Conservation (phyloP, 2,329 filamentous ascomycete species). For the Fusarium sp. region DNA sequence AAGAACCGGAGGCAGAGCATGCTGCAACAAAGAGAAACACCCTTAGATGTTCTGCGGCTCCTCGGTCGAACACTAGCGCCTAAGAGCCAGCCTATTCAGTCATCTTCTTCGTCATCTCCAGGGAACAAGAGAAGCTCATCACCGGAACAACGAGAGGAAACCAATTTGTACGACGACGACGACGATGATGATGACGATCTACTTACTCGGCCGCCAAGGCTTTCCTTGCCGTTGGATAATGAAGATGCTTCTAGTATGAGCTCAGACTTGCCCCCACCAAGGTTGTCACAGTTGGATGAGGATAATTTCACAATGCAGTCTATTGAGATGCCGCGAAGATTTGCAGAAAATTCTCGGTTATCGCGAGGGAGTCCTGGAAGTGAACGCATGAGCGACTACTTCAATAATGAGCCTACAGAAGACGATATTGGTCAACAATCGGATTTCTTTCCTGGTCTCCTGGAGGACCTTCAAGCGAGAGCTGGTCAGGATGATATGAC, state of each 20-base stretch:
- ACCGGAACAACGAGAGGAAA: conserved; percentile 52
- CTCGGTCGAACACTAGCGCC: conserved; percentile 67
- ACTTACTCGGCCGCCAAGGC: conserved; percentile 56
- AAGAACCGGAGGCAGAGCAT: conserved; percentile 68
- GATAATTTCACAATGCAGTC: conserved; percentile 69
- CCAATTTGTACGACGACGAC: conserved; percentile 61
- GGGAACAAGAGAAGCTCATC: conserved; percentile 44
- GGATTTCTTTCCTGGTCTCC: conserved; percentile 63
- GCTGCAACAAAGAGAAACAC: conserved; percentile 66
- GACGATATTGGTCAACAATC: conserved; percentile 57
- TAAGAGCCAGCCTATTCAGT: conserved; percentile 55
- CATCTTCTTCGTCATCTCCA: conserved; percentile 60
- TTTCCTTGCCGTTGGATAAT: conserved; percentile 65
- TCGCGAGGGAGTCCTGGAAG: conserved; percentile 67
- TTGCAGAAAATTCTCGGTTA: conserved; percentile 55
- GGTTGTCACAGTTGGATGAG: conserved; percentile 65
- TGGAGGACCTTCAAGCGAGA: conserved; percentile 56
- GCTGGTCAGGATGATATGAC: conserved; percentile 55
- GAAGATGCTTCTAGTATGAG: conserved; percentile 65
- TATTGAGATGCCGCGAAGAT: conserved; percentile 68
- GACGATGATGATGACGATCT: conserved; percentile 63
- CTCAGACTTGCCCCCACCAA: conserved; percentile 63
- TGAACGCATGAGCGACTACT: conserved; percentile 65
- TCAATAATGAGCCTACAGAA: conserved; percentile 52
- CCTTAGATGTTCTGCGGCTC: conserved; percentile 63